Percentiles rank a stretch among this genome's conserved stretches.
These are phyloP conservation scores for Punica granatum DNA, from an alignment of 345 rosid genomes.

Conservation along the genomic window DNA sequence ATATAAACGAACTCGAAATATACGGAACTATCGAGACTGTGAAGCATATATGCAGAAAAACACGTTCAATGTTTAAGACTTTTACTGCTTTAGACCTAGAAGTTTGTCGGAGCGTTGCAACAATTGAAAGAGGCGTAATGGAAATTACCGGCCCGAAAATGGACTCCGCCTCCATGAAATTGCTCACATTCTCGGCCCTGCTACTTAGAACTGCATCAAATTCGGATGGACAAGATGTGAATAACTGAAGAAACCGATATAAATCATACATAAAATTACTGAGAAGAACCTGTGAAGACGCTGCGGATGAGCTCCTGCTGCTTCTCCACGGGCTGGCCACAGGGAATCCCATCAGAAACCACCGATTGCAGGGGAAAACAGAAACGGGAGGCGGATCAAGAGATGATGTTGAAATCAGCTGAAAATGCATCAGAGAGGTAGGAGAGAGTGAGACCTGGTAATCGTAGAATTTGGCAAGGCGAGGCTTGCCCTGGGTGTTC, in stretches of 20 bases:
- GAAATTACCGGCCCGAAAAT: constrained; percentile 77
- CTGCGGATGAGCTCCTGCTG: constrained; percentile 83
- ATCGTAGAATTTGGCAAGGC: constrained; percentile 79
- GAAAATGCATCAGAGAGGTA: no score
- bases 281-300: constrained; percentile 58
- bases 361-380: neutral
- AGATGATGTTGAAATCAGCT: neutral
- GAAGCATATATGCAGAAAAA: no score
- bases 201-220: constrained; percentile 48
- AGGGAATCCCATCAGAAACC: constrained; percentile 4
- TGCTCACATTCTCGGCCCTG: constrained; percentile 88
- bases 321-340: constrained; percentile 61
- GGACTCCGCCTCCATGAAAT: constrained; percentile 67
- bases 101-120: neutral
- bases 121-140: neutral
- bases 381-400: neutral
- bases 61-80: neutral
- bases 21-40: neutral
- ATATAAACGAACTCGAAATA: neutral
- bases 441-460: no score
- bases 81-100: neutral
- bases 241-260: neutral
- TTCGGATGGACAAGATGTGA: neutral
- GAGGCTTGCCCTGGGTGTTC: constrained; percentile 92
- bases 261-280: neutral